These are phyloP conservation scores for Pochonia chlamydosporia DNA, from an alignment of 2,329 filamentous ascomycete genomes.

Conservation along the genomic window DNA sequence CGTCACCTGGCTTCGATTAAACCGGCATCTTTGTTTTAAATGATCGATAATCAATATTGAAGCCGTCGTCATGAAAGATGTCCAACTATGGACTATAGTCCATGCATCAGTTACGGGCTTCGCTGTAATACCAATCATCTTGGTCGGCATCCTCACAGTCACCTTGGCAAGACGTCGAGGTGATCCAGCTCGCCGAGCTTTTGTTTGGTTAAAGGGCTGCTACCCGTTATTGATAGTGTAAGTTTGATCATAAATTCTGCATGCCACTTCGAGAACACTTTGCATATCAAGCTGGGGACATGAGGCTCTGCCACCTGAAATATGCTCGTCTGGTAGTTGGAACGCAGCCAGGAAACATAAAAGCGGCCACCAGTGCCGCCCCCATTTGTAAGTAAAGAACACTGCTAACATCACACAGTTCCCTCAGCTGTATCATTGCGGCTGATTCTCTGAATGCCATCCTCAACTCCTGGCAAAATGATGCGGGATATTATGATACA, in stretches of 20 bases:
- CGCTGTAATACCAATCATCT: constrained; percentile 6
- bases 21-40: background rate
- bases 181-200: constrained; percentile 7
- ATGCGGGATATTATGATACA: constrained; percentile 8
- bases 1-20: background rate
- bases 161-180: constrained; percentile 3
- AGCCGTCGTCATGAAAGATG: constrained; percentile 3
- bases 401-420: background rate
- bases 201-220: constrained; percentile 8
- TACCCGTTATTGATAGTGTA: constrained; percentile 7
- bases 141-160: constrained; percentile 4
- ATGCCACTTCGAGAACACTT: too few relatives aligned
- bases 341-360: too few relatives aligned
- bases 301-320: too few relatives aligned
- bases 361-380: too few relatives aligned
- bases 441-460: constrained; percentile 8
- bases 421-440: constrained; percentile 7
- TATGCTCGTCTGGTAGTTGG: too few relatives aligned
- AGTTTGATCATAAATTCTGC: too few relatives aligned
- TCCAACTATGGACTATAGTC: constrained; percentile 8
- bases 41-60: background rate
- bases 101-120: constrained; percentile 9
- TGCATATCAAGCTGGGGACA: too few relatives aligned
- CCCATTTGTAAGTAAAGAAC: too few relatives aligned
- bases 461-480: constrained; percentile 10